These are phyloP conservation scores for Zizania latifolia DNA, from an alignment of 176 grass and related monocot species.

Conservation along the genomic window DNA sequence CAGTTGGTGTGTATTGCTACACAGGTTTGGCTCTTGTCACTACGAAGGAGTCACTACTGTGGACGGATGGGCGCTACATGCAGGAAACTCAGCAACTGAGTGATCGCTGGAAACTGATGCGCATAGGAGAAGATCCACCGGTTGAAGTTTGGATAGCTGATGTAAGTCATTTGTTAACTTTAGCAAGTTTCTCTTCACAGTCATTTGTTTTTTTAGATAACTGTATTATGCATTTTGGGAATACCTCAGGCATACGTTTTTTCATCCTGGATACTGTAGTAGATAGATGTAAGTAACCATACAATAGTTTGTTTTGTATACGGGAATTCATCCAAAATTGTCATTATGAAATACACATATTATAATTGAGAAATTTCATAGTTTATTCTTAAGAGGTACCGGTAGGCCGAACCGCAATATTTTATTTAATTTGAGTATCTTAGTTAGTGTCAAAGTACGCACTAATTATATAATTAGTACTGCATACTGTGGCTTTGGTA, in stretches of 20 bases:
- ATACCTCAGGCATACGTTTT: too few relatives aligned
- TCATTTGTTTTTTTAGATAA: neutral
- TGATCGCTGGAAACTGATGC: slow-evolving; percentile 57
- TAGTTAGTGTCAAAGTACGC: too few relatives aligned
- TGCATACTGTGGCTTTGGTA: too few relatives aligned
- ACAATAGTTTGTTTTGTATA: neutral
- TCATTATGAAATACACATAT: too few relatives aligned
- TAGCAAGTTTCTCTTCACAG: neutral
- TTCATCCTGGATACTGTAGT: neutral
- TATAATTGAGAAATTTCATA: too few relatives aligned
- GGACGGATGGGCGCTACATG: slow-evolving; percentile 94
- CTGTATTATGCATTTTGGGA: neutral
- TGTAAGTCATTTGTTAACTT: slow-evolving; percentile 29
- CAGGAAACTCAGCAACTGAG: slow-evolving; percentile 74
- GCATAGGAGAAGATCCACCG: slow-evolving; percentile 80
- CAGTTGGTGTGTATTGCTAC: neutral
- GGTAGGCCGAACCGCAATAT: too few relatives aligned
- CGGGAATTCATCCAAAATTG: neutral
- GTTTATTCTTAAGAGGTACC: too few relatives aligned
- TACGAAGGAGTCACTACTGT: slow-evolving; percentile 66
- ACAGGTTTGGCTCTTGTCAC: slow-evolving; percentile 94
- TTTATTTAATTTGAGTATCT: too few relatives aligned
- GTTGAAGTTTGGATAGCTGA: slow-evolving; percentile 80
- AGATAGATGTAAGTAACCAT: neutral
- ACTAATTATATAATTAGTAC: too few relatives aligned